Percentiles rank a stretch among this genome's conserved stretches.
Evolutionary conservation across 345 rosid genomes (phyloP).

Genomic region (Raphanus raphanistrum): DNA sequence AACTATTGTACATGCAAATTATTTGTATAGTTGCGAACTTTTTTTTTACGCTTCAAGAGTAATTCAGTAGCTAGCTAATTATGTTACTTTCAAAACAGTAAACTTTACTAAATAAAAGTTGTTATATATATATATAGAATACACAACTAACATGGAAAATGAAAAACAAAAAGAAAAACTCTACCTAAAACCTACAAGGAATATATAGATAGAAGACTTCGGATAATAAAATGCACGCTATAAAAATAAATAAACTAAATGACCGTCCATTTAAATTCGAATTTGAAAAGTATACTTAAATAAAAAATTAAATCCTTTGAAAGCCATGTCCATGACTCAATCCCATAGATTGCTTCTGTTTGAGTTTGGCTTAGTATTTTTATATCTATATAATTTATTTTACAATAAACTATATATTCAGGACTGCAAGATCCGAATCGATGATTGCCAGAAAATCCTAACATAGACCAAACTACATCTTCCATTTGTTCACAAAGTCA

Average conservation of each 20-base stretch:
- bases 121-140: not conserved
- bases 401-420: conserved; percentile 4
- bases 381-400: not conserved
- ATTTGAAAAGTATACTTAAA: not conserved
- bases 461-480: not conserved
- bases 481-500: conserved; percentile 22
- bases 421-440: conserved; percentile 35
- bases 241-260: not conserved
- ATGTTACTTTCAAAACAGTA: not conserved
- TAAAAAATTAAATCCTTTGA: not conserved
- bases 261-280: conserved; percentile 22
- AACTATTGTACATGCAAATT: not conserved
- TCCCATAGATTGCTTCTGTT: conserved; percentile 21
- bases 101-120: not conserved
- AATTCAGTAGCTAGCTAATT: conserved; percentile 5
- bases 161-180: not conserved
- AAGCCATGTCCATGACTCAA: conserved; percentile 2
- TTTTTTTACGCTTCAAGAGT: not conserved
- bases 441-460: conserved; percentile 1
- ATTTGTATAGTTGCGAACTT: not conserved
- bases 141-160: not conserved
- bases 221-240: not conserved
- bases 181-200: not conserved
- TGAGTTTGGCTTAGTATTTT: not conserved
- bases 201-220: not conserved